These are phyloP conservation scores for Rutstroemia sydowiana DNA, from an alignment of 2,329 filamentous ascomycete genomes.

Conservation along the genomic window DNA sequence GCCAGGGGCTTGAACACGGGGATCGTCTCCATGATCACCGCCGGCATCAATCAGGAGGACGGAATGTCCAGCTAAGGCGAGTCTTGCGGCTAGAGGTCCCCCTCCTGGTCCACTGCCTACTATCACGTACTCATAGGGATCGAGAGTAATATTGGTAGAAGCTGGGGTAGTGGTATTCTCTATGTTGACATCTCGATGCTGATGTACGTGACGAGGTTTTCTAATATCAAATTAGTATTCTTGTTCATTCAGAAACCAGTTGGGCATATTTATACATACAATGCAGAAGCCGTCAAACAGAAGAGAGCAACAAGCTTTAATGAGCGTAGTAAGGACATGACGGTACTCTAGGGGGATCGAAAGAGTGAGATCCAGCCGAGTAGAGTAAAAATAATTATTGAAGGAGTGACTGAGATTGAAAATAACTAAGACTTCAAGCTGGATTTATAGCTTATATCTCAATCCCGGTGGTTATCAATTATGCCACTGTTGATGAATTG, in stretches of 20 bases:
- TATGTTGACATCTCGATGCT: neutral
- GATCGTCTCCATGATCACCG: slow-evolving; percentile 38
- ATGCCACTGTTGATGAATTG: too few relatives aligned
- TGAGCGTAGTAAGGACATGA: slow-evolving; percentile 1
- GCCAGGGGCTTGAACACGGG: slow-evolving; percentile 11
- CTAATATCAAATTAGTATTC: neutral
- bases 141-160: slow-evolving; percentile 2
- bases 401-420: too few relatives aligned
- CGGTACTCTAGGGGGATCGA: neutral
- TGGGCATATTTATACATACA: neutral
- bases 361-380: too few relatives aligned
- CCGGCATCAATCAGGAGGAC: slow-evolving; percentile 47
- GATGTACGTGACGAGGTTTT: neutral
- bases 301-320: slow-evolving; percentile 1
- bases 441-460: too few relatives aligned
- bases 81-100: slow-evolving; percentile 41
- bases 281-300: neutral
- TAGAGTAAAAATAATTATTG: too few relatives aligned
- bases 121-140: slow-evolving; percentile 41
- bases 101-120: slow-evolving; percentile 47
- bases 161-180: neutral
- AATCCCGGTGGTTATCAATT: too few relatives aligned
- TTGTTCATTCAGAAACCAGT: neutral
- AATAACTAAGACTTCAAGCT: too few relatives aligned
- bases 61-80: slow-evolving; percentile 43